phyloP scores from a whole-genome alignment of 2,329 filamentous ascomycete genomes.

The Dactylonectria estremocensis region DNA sequence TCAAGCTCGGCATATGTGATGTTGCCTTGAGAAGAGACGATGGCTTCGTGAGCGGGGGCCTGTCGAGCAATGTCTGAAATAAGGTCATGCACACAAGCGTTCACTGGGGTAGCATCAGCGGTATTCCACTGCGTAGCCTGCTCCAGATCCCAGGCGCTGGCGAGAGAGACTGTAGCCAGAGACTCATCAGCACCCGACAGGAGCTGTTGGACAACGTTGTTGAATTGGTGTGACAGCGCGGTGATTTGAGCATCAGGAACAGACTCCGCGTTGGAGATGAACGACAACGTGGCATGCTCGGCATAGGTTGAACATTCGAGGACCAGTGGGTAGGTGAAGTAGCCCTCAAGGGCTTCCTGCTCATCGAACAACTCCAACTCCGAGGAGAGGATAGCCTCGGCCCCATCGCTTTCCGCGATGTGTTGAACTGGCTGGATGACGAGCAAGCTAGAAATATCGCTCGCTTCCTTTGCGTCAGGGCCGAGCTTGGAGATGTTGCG shows the following conservation, averaged over 20 bases:
- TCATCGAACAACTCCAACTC: conserved; percentile 23
- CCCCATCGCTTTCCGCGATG: neutral
- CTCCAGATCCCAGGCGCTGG: conserved; percentile 10
- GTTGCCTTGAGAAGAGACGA: conserved; percentile 44
- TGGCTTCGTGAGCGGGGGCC: conserved; percentile 25
- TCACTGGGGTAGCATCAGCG: neutral
- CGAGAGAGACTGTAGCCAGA: neutral
- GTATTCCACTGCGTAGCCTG: conserved; percentile 2
- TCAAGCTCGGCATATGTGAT: conserved; percentile 42
- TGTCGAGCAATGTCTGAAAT: conserved; percentile 26
- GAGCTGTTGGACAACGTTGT: neutral
- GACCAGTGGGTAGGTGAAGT: conserved; percentile 17
- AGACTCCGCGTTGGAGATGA: conserved; percentile 1
- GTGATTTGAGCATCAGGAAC: conserved; percentile 1
- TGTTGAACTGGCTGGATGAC: conserved; percentile 22
- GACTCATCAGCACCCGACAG: conserved; percentile 1
- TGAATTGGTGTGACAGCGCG: conserved; percentile 1
- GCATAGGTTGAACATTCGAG: conserved; percentile 1
- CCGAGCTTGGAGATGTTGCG: conserved; percentile 36
- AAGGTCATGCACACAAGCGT: conserved; percentile 37
- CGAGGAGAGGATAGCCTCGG: neutral
- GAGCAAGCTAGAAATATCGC: conserved; percentile 23
- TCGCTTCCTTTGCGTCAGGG: conserved; percentile 17
- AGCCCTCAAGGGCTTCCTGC: conserved; percentile 9
- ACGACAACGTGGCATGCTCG: neutral